Conservation (phyloP, 441 rosid species). For the Corymbia calophylla region DNA sequence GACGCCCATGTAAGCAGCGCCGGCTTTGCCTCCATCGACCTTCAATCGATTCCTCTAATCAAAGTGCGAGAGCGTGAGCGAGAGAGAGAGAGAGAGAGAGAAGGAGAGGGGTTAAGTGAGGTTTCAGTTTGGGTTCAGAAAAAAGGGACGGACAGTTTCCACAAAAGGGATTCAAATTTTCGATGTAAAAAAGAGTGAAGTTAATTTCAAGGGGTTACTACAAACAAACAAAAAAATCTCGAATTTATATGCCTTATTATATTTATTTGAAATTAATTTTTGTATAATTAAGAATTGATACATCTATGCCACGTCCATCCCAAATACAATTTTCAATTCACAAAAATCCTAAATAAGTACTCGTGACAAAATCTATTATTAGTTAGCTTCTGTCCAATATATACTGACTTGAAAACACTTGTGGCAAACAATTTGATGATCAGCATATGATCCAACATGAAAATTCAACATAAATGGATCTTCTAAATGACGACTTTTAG, state of each 20-base stretch:
- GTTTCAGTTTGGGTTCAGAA: accelerated
- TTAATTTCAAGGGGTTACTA: background rate
- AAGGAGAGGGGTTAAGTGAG: background rate
- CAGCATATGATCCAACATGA: accelerated
- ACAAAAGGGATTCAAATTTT: no score
- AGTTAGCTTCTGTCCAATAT: accelerated
- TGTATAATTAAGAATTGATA: no score
- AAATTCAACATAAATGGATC: background rate
- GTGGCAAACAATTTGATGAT: accelerated
- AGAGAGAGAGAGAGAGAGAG: background rate
- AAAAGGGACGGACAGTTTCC: accelerated
- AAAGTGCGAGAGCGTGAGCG: no score
- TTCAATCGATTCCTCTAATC: background rate
- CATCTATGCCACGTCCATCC: accelerated
- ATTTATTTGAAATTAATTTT: no score
- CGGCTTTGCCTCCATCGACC: constrained; percentile 36
- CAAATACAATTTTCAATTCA: background rate
- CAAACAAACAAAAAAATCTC: background rate
- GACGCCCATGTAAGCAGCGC: constrained; percentile 25
- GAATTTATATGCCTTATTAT: no score
- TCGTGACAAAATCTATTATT: accelerated
- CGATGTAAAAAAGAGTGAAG: no score
- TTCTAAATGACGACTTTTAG: accelerated
- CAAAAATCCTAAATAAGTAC: accelerated
- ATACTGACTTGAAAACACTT: accelerated